phyloP scores from a whole-genome alignment of 2,329 filamentous ascomycete genomes.

The Calonectria honghensis region DNA sequence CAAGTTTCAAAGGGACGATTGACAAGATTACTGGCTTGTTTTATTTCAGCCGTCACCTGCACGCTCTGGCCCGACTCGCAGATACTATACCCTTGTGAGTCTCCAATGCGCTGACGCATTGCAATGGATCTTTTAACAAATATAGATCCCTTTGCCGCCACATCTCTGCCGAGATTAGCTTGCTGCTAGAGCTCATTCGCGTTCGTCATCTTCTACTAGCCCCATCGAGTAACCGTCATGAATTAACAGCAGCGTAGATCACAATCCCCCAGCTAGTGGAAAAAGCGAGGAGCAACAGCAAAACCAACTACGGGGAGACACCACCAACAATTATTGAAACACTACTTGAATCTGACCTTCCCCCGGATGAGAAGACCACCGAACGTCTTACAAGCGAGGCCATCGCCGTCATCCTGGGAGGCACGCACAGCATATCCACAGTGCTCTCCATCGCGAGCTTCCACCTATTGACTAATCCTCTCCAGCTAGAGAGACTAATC shows the following conservation, averaged over 20 bases:
- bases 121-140: not conserved
- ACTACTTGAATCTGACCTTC: conserved; percentile 58
- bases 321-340: conserved; percentile 42
- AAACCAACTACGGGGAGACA: conserved; percentile 8
- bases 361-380: conserved; percentile 59
- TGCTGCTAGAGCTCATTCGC: conserved; percentile 21
- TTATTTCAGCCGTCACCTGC: conserved; percentile 28
- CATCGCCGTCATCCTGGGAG: conserved; percentile 58
- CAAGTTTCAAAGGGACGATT: conserved; percentile 27
- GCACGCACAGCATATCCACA: conserved; percentile 59
- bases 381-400: conserved; percentile 60
- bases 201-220: not conserved
- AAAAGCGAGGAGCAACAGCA: not conserved
- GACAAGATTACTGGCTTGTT: conserved; percentile 25
- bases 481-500: conserved; percentile 51
- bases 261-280: conserved; percentile 27
- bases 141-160: conserved; percentile 22
- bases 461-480: conserved; percentile 58
- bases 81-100: conserved; percentile 25
- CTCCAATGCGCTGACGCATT: not conserved
- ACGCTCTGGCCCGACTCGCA: conserved; percentile 15
- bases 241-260: conserved; percentile 13
- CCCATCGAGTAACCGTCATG: not conserved
- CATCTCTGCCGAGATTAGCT: conserved; percentile 26
- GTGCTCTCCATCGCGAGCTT: conserved; percentile 58